Conservation (phyloP, 2,329 filamentous ascomycete species). For the Ascochyta pisi region DNA sequence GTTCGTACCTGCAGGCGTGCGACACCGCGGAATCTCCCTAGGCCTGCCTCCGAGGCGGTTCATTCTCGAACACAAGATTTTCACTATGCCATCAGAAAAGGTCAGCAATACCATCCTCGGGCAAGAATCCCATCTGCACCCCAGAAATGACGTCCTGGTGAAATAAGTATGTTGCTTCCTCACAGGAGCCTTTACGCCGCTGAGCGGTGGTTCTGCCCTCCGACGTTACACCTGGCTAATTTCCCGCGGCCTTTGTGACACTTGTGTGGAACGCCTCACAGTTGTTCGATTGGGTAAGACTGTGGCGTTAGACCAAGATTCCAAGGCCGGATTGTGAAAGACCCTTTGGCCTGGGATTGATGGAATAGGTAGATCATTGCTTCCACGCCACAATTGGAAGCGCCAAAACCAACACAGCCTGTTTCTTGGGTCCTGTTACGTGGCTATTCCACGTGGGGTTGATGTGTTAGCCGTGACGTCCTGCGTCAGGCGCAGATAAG, state of each 20-base stretch:
- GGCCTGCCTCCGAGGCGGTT: neutral
- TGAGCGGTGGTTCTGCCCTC: neutral
- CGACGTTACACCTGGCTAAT: conserved; percentile 22
- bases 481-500: conserved; percentile 4
- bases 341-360: conserved; percentile 1
- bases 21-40: conserved; percentile 2
- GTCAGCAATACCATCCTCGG: conserved; percentile 14
- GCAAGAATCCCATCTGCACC: conserved; percentile 12
- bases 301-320: conserved; percentile 12
- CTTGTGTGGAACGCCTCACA: conserved; percentile 18
- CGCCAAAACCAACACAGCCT: conserved; percentile 11
- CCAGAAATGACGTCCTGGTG: conserved; percentile 20
- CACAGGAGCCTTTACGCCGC: neutral
- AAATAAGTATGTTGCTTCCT: neutral
- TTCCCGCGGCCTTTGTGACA: conserved; percentile 3
- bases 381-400: conserved; percentile 15
- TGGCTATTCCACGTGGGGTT: conserved; percentile 28
- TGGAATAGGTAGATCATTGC: conserved; percentile 7
- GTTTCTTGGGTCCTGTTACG: conserved; percentile 28
- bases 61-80: conserved; percentile 12
- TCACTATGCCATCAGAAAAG: conserved; percentile 15
- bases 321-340: conserved; percentile 6
- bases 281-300: conserved; percentile 12
- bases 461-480: conserved; percentile 19
- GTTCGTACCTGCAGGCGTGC: conserved; percentile 36